phyloP scores from a whole-genome alignment of 768 basidiomycete genomes.

The Gelatoporia subvermispora region DNA sequence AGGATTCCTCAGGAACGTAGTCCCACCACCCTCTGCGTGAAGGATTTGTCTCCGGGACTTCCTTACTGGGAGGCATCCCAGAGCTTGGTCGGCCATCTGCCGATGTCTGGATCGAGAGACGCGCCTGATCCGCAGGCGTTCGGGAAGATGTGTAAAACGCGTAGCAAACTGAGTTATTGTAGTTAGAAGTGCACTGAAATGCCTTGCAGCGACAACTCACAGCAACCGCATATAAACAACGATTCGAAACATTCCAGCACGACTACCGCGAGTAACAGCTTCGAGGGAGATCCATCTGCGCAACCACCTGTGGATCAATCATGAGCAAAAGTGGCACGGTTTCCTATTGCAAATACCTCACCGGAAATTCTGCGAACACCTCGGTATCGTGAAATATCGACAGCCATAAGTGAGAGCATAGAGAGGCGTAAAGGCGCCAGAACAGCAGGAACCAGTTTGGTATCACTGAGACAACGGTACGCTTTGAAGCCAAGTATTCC shows the following conservation, averaged over 20 bases:
- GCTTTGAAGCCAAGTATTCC: conserved; percentile 64
- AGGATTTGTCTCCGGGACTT: conserved; percentile 3
- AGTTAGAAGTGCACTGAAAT: conserved; percentile 4
- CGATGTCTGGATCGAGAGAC: conserved; percentile 48
- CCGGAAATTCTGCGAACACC: conserved; percentile 46
- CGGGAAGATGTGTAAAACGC: conserved; percentile 51
- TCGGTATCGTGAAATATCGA: conserved; percentile 36
- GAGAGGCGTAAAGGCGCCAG: conserved; percentile 39
- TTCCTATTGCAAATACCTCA: conserved; percentile 14
- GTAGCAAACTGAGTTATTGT: conserved; percentile 39
- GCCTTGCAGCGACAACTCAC: conserved; percentile 32
- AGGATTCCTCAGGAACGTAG: conserved; percentile 34
- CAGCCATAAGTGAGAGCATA: conserved; percentile 35
- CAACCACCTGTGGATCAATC: conserved; percentile 39
- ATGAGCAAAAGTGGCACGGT: neutral
- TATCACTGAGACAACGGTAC: conserved; percentile 58
- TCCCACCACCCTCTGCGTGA: conserved; percentile 51
- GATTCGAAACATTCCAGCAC: conserved; percentile 49
- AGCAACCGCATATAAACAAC: conserved; percentile 55
- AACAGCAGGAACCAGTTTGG: conserved; percentile 44
- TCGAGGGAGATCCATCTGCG: conserved; percentile 27
- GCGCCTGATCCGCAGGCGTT: conserved; percentile 46
- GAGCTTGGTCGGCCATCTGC: conserved; percentile 32
- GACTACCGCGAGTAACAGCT: conserved; percentile 35
- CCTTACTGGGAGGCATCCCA: neutral